Conservation (phyloP, 2,329 filamentous ascomycete genomes). For the Xylariales sp. region DNA sequence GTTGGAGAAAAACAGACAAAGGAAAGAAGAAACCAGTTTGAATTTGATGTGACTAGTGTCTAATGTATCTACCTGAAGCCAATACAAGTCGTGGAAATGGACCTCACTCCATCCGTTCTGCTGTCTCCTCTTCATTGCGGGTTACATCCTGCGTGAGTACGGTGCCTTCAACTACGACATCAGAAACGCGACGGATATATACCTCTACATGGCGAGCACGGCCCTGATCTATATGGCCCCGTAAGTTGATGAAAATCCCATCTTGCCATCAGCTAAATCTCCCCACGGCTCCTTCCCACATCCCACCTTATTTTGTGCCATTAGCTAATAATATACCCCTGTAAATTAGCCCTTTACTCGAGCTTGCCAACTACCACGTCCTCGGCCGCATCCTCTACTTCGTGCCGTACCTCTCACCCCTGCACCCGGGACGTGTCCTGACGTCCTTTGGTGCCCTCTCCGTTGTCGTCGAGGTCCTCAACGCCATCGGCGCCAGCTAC, state of each 20-base stretch:
- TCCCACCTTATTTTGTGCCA: too few species aligned
- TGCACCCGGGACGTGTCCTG: slow-evolving; percentile 41
- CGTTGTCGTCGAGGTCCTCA: slow-evolving; percentile 40
- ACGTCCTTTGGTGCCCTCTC: slow-evolving; percentile 42
- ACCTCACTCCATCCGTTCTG: slow-evolving; percentile 46
- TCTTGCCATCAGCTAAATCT: too few species aligned
- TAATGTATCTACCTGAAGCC: slow-evolving; percentile 31
- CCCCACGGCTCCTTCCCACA: not conserved
- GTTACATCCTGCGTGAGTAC: slow-evolving; percentile 49
- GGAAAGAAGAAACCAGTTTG: too few species aligned
- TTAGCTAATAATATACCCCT: too few species aligned
- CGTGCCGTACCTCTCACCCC: slow-evolving; percentile 53
- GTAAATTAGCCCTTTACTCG: slow-evolving; percentile 54
- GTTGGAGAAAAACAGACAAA: not conserved
- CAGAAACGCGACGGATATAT: slow-evolving; percentile 9
- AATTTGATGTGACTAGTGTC: too few species aligned
- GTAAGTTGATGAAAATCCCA: not conserved
- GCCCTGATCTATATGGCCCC: slow-evolving; percentile 1
- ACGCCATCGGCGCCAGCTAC: slow-evolving; percentile 36
- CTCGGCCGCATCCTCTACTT: slow-evolving; percentile 59
- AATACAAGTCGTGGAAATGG: slow-evolving; percentile 46
- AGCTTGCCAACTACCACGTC: slow-evolving; percentile 61
- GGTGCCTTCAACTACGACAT: slow-evolving; percentile 45
- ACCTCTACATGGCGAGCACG: slow-evolving; percentile 1
- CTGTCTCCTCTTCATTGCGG: slow-evolving; percentile 44